A percentile compares a stretch with the other conserved stretches of the same genome.
Evolutionary conservation across 495 filamentous ascomycete genomes (phyloP).

Genomic region (Tuber brumale): DNA sequence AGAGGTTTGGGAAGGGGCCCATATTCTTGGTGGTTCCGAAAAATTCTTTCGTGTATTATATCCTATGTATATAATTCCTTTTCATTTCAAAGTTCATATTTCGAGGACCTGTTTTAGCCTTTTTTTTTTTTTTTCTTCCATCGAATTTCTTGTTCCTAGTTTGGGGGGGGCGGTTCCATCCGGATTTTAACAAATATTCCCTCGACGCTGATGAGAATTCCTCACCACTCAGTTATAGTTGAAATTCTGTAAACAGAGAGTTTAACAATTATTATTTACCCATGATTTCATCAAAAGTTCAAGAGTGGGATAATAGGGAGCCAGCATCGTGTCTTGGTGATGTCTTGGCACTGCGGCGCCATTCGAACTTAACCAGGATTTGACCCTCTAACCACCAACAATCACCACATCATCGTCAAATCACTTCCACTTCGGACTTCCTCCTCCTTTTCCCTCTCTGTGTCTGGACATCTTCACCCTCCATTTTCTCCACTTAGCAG

Average conservation of each 20-base stretch:
- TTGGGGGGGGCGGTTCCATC: not conserved
- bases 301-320: not conserved
- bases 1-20: not conserved
- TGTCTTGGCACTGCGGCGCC: not conserved
- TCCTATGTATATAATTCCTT: not conserved
- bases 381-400: not conserved
- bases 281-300: not conserved
- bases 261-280: not conserved
- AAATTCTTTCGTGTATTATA: not conserved
- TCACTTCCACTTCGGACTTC: slow-evolving; percentile 8
- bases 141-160: no score
- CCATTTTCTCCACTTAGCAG: slow-evolving; percentile 2
- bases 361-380: not conserved
- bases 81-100: not conserved
- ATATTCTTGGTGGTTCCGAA: not conserved
- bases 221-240: not conserved
- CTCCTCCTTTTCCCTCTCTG: not conserved
- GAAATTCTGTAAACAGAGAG: not conserved
- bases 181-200: not conserved
- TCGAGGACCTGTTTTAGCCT: not conserved
- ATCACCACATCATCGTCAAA: slow-evolving; percentile 4
- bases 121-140: not conserved
- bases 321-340: not conserved
- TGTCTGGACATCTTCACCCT: not conserved
- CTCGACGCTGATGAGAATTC: not conserved